Percentiles rank a stretch among this genome's conserved stretches.
Conservation (phyloP, 2,329 filamentous ascomycete species). For the Dothistroma pini region DNA sequence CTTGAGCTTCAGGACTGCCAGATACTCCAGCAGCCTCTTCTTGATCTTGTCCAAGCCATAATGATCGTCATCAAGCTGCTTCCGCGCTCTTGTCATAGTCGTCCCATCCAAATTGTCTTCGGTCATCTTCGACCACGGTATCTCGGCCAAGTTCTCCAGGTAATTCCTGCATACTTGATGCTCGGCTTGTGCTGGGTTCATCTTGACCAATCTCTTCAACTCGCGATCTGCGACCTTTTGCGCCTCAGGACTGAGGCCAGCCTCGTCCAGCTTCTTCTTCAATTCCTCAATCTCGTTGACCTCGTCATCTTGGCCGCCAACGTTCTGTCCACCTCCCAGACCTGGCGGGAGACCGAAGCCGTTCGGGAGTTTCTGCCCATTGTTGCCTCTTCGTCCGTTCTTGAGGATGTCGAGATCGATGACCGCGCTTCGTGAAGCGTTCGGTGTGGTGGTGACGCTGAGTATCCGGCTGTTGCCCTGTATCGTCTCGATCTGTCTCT, state of each 20-base stretch:
- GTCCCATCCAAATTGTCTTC: conserved; percentile 80
- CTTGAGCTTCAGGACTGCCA: conserved; percentile 94
- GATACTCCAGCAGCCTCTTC: conserved; percentile 89
- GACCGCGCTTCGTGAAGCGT: conserved; percentile 35
- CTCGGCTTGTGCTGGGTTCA: conserved; percentile 93
- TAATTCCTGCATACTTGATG: conserved; percentile 93
- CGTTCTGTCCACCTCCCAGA: conserved; percentile 31
- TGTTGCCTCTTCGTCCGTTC: conserved; percentile 35
- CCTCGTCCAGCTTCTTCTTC: conserved; percentile 79
- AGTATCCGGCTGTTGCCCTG: conserved; percentile 87
- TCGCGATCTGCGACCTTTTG: conserved; percentile 89
- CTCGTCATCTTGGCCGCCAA: conserved; percentile 65
- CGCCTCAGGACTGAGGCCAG: conserved; percentile 77
- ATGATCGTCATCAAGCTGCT: conserved; percentile 92
- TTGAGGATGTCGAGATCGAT: conserved; percentile 45
- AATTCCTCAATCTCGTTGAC: conserved; percentile 87
- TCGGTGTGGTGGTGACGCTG: conserved; percentile 62
- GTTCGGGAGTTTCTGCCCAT: conserved; percentile 28
- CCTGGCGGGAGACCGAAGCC: conserved; percentile 34
- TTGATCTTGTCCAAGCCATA: conserved; percentile 97
- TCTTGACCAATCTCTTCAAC: conserved; percentile 82
- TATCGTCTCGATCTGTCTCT: conserved; percentile 75
- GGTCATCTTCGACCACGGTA: conserved; percentile 83
- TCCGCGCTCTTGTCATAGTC: conserved; percentile 73
- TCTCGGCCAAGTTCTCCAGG: conserved; percentile 87